Base-by-base conservation (phyloP, 2,329 filamentous ascomycete genomes). In the Apiospora pterosperma region DNA sequence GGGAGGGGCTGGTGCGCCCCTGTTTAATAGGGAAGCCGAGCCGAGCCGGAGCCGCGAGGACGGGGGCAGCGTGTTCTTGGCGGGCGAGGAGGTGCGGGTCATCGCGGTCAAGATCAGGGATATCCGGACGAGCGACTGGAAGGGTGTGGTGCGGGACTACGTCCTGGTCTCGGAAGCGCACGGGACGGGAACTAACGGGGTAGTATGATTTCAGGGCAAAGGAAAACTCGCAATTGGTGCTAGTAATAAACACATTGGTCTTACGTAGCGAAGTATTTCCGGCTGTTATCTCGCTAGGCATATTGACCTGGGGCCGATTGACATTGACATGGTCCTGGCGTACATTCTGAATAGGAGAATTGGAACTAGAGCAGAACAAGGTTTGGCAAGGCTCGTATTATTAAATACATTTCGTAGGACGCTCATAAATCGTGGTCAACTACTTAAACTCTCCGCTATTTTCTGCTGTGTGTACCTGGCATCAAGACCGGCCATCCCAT, bases 101-200 rank as follows among this genome's bases (percentile, higher is more conserved):
- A 92, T 98, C 38, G 86, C 95, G 6, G 96, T 98, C 8, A 87
- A 85, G 71, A 92, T 98, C 70, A 86, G 85, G 71, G 92, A 94
- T 75, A 93, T 96, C 60, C 86, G 93, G 72, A 96, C 96, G 72
- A 93, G 92, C 69, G 96, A 97, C 76, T 97, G 92, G 91, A 97
- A 97, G 81, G 95, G 96, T n/a, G 88, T 89, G 16, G 93, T 98
- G 5, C 88, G 91, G 71, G 95, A 98, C 75, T 98, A 82, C 80
- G 83, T 83, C 1, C 73, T 87, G 65, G 76, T 77, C 3, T 74
- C 79, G n/a, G 74, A n/a, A 25, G 31, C 55, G n/a, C 31, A 59
- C 2, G 55, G 11, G 58, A 23, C 58, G 5, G 16, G 34, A n/a
- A 36, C 39, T 5, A 60, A 60, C 7, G 58, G 58, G 2, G 48